phyloP scores from a whole-genome alignment of 2,329 filamentous ascomycete genomes.

The Hypoxylon sp. region DNA sequence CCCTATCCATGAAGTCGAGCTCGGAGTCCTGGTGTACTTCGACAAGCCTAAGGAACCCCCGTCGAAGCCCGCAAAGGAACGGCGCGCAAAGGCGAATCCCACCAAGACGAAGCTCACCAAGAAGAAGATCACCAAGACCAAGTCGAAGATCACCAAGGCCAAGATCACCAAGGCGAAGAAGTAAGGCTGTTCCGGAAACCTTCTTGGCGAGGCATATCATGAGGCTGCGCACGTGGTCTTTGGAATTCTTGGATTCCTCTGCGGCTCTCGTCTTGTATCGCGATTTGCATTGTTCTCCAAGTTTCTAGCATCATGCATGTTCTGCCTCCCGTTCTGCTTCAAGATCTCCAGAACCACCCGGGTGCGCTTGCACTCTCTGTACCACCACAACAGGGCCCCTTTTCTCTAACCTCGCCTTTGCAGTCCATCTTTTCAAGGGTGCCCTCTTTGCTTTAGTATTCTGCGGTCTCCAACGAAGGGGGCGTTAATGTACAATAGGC shows the following conservation, averaged over 20 bases:
- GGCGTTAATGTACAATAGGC: not conserved
- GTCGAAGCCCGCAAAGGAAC: too few species aligned
- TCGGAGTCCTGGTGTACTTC: conserved; percentile 1
- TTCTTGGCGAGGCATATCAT: not conserved
- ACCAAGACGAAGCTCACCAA: too few species aligned
- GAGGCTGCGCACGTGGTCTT: not conserved
- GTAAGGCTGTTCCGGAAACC: not conserved
- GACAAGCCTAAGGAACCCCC: too few species aligned
- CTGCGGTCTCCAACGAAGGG: not conserved
- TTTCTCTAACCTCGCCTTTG: too few species aligned
- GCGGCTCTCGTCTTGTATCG: not conserved
- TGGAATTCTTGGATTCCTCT: not conserved
- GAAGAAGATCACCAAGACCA: too few species aligned
- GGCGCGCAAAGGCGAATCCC: too few species aligned
- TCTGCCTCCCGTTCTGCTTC: too few species aligned
- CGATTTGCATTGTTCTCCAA: not conserved
- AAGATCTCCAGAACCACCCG: too few species aligned
- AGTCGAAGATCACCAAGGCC: not conserved
- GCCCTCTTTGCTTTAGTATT: not conserved
- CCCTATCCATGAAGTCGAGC: not conserved
- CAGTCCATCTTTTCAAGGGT: not conserved
- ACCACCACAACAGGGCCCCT: too few species aligned
- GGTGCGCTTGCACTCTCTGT: too few species aligned
- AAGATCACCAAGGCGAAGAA: not conserved
- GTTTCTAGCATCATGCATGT: too few species aligned